Conservation (phyloP, 345 rosid genomes). For the Durio zibethinus region DNA sequence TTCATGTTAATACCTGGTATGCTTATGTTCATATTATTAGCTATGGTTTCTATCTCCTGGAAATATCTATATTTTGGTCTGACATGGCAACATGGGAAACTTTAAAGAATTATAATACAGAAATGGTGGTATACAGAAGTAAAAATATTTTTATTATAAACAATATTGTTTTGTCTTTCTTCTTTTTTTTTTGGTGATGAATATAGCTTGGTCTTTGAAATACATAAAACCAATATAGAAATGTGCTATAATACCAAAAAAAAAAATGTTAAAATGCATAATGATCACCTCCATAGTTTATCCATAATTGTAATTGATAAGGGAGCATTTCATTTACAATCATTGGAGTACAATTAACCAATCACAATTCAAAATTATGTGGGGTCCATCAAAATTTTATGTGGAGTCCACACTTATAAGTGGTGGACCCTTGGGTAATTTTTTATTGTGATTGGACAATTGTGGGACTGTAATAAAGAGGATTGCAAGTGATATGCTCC, state of each 20-base stretch:
- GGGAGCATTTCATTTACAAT: no score
- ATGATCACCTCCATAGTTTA: background rate
- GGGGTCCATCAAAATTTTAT: no score
- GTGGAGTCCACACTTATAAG: no score
- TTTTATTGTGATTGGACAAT: no score
- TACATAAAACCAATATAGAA: background rate
- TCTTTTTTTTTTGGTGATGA: background rate
- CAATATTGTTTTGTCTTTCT: background rate
- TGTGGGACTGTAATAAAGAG: no score
- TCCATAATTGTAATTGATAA: background rate
- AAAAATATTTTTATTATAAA: background rate
- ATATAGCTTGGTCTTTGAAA: background rate
- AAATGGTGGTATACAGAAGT: background rate
- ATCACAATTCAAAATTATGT: no score
- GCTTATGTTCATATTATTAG: background rate
- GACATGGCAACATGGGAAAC: background rate
- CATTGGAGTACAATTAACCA: no score
- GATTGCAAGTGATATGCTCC: no score
- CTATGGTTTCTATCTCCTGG: background rate
- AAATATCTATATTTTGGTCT: background rate
- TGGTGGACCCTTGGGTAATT: no score
- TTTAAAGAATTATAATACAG: background rate
- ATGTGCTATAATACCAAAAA: background rate
- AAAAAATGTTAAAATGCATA: background rate
- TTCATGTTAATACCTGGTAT: background rate